Percentiles rank a stretch among this genome's conserved stretches.
Evolutionary conservation across 1,139 yeast genomes (phyloP).

Genomic region (Hemisphaericaspora subhashii): DNA sequence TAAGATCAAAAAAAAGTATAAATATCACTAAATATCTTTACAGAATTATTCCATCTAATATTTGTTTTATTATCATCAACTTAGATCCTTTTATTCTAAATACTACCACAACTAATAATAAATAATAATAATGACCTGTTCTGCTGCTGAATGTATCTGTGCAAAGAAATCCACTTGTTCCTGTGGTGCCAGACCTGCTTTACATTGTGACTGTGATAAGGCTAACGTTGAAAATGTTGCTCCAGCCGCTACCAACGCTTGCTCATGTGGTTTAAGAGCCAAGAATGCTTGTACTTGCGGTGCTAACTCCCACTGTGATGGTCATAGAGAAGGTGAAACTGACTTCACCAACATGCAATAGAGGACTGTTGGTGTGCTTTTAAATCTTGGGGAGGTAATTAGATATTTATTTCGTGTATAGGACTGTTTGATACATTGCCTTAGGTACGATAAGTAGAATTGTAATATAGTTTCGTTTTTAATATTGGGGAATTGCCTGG

Average conservation of each 20-base stretch:
- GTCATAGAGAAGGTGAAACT: constrained; percentile 46
- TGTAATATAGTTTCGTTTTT: not conserved
- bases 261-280: constrained; percentile 49
- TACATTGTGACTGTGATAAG: constrained; percentile 45
- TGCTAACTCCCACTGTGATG: constrained; percentile 36
- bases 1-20: constrained; percentile 1
- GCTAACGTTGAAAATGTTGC: constrained; percentile 42
- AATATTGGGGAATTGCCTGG: no score
- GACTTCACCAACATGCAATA: constrained; percentile 44
- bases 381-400: no score
- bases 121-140: constrained; percentile 35
- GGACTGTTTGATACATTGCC: not conserved
- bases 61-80: not conserved
- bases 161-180: constrained; percentile 52
- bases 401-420: no score
- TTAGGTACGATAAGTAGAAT: not conserved
- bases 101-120: not conserved
- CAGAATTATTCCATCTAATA: not conserved
- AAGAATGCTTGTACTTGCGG: constrained; percentile 48
- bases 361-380: no score
- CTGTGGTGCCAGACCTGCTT: constrained; percentile 50
- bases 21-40: not conserved
- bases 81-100: not conserved
- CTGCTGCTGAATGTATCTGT: constrained; percentile 47
- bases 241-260: constrained; percentile 36